Base-by-base conservation (phyloP, 2,329 filamentous ascomycete genomes). In the Parafenestella ontariensis region DNA sequence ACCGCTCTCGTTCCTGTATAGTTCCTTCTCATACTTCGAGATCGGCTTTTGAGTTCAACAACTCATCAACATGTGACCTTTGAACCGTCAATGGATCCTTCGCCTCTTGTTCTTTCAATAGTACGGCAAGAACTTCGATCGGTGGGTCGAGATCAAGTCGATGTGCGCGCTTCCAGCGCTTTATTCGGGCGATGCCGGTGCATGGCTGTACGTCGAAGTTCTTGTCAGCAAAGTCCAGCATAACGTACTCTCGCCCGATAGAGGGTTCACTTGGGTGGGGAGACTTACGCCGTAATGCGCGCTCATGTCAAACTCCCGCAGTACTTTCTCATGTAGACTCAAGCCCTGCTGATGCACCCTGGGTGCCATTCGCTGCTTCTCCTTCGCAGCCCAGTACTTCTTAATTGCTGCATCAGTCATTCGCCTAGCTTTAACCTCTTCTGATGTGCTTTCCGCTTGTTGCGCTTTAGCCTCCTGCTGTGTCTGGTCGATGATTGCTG, bases 221-320 rank as follows among this genome's bases (percentile, higher is more conserved):
- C 18, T 46, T 47, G 58, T 66, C 45, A 67, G 61, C 50, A 52
- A 17, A 31, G 40, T 34, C 15, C 31, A n/a, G 23, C 11, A 41
- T 46, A 20, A 29, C 6, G 8, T 17, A 41, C 10, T 24, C n/a
- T 31, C 6, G 45, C 24, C 20, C 28, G 4, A 87, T 34, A 28
- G 28, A n/a, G 9, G 3, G 23, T 15, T 3, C 48, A 29, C 31
- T 48, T 18, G 46, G 17, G 41, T 15, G 23, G 48, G n/a, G 3
- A 37, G 21, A 62, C 90, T 80, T 86, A 96, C 92, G 52, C 95
- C 95, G 74, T 91, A 99, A 69, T 96, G 91, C 56, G 85, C 91
- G 70, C 89, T 95, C 62, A 96, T 89, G 74, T 99, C 95, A 77
- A 95, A 99, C 73, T 96, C 91, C 59, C 94, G 83, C 68, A 98